Percentiles rank a stretch among this genome's conserved stretches.
Conservation (phyloP, 352 stramenopile species). For the Phytophthora crassamura region DNA sequence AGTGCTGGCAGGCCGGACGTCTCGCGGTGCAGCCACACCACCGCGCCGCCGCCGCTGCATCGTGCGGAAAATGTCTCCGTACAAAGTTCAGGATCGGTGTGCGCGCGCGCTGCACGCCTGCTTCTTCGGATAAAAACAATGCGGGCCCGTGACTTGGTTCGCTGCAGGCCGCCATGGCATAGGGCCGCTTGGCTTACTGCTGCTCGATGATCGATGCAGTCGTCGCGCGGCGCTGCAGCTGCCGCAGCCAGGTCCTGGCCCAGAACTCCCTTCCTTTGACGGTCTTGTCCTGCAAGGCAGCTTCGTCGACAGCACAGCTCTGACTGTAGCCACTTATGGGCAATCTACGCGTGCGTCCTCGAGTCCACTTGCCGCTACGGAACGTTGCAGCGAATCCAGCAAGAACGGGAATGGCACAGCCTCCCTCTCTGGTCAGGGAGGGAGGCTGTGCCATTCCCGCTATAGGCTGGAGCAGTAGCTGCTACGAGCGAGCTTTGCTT, state of each 20-base stretch:
- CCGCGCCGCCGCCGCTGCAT: too few species aligned
- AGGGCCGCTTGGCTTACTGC: slow-evolving; percentile 6
- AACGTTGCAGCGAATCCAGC: slow-evolving; percentile 5
- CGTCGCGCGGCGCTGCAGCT: slow-evolving; percentile 8
- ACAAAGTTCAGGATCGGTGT: slow-evolving; percentile 7
- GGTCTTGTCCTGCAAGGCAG: background rate
- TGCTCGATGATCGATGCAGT: slow-evolving; percentile 5
- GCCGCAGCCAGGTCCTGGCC: background rate
- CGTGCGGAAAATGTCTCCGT: background rate
- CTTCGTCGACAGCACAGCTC: background rate
- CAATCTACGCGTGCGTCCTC: slow-evolving; percentile 8
- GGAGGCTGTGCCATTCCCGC: too few species aligned
- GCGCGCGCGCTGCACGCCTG: background rate
- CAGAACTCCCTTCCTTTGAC: background rate
- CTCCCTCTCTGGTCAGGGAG: background rate
- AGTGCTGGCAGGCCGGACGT: background rate
- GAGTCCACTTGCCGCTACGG: background rate
- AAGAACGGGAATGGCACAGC: background rate
- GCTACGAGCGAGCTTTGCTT: too few species aligned
- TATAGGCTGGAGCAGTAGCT: too few species aligned
- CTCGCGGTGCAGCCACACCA: too few species aligned
- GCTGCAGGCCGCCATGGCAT: background rate
- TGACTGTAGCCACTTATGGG: slow-evolving; percentile 8
- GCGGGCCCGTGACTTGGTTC: background rate
- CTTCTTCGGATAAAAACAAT: slow-evolving; percentile 15